Evolutionary conservation across 2,329 filamentous ascomycete genomes (phyloP).

Genomic region (Aureobasidium pullulans): DNA sequence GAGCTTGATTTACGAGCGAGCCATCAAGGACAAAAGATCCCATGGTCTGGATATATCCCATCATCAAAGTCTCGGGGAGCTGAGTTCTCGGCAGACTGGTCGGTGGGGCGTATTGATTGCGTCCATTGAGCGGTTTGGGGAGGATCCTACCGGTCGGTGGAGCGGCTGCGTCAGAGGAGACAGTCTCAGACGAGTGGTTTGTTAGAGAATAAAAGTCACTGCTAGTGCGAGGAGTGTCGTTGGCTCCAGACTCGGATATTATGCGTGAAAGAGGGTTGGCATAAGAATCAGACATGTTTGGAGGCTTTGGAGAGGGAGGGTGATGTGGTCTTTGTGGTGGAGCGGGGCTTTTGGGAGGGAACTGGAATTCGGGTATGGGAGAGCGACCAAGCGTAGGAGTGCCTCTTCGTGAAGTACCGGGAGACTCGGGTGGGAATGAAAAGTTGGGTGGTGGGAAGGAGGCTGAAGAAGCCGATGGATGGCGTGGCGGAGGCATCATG

Average conservation of each 20-base stretch:
- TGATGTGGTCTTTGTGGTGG: neutral
- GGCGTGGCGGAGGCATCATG: conserved; percentile 4
- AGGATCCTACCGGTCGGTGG: conserved; percentile 45
- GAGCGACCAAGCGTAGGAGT: neutral
- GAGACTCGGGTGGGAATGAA: neutral
- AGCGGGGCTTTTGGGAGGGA: conserved; percentile 18
- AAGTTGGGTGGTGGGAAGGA: conserved; percentile 4
- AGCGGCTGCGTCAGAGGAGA: conserved; percentile 63
- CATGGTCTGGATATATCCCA: conserved; percentile 93
- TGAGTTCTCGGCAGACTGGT: conserved; percentile 41
- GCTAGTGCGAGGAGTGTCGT: conserved; percentile 78
- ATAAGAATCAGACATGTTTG: neutral
- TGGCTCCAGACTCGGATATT: conserved; percentile 68
- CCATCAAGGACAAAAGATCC: conserved; percentile 89
- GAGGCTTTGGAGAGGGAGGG: neutral
- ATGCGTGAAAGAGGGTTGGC: conserved; percentile 56
- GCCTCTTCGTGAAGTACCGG: neutral
- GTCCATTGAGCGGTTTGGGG: conserved; percentile 36
- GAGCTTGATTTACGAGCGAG: conserved; percentile 78
- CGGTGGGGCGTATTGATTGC: conserved; percentile 22
- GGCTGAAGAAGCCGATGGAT: neutral
- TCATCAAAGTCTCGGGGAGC: conserved; percentile 78
- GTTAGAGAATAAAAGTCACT: conserved; percentile 92
- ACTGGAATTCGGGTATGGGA: conserved; percentile 22
- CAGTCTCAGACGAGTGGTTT: conserved; percentile 89